Percentiles rank a stretch among this genome's conserved stretches.
Evolutionary conservation across 306 rosid species (phyloP).

Genomic region (Glycine tomentella): DNA sequence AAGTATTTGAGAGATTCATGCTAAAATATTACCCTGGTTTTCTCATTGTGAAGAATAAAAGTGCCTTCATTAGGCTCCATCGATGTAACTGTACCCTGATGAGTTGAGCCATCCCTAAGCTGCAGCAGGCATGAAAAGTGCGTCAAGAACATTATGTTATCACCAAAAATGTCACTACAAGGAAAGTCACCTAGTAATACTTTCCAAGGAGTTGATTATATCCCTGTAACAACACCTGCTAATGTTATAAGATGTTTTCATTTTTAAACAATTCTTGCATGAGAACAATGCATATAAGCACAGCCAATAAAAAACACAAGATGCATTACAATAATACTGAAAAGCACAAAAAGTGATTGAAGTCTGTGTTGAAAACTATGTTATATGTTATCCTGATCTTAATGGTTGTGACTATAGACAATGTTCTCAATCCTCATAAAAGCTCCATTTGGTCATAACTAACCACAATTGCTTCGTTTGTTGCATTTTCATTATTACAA

Average conservation of each 20-base stretch:
- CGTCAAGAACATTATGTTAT: slow-evolving; percentile 36
- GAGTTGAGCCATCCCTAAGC: slow-evolving; percentile 91
- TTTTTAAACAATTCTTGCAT: not conserved
- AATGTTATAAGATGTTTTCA: not conserved
- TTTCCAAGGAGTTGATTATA: slow-evolving; percentile 17
- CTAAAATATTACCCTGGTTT: slow-evolving; percentile 61
- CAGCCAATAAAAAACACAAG: not conserved
- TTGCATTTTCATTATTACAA: not conserved
- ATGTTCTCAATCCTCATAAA: not conserved
- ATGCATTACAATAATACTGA: not conserved
- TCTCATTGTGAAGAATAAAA: slow-evolving; percentile 83
- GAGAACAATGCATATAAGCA: not conserved
- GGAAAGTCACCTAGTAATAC: not conserved
- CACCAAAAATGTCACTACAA: slow-evolving; percentile 20
- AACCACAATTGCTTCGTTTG: not conserved
- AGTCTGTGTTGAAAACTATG: not conserved
- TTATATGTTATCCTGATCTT: not conserved
- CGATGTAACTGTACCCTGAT: slow-evolving; percentile 93
- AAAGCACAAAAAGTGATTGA: not conserved
- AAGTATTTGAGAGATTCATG: slow-evolving; percentile 18
- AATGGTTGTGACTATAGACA: too few relatives aligned
- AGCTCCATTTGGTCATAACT: not conserved
- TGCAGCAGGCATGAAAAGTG: slow-evolving; percentile 51
- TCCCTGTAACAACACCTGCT: not conserved
- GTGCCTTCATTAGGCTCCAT: slow-evolving; percentile 94